These are phyloP conservation scores for Onygenales sp. DNA, from an alignment of 2,329 filamentous ascomycete species.

Conservation along the genomic window DNA sequence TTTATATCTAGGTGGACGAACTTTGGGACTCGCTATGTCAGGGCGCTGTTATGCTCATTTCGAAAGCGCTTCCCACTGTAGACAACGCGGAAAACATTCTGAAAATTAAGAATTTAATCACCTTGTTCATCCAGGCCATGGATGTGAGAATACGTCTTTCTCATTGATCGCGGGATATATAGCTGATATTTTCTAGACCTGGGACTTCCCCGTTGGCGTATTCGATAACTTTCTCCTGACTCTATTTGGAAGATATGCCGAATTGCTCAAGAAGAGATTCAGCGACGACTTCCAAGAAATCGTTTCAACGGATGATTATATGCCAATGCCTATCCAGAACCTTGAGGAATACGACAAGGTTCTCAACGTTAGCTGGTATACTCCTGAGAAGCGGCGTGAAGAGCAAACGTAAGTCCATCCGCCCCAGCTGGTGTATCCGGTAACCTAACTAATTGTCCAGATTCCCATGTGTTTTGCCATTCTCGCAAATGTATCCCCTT, in stretches of 20 bases:
- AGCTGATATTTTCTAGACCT: slow-evolving; percentile 49
- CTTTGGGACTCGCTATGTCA: slow-evolving; percentile 98
- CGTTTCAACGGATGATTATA: slow-evolving; percentile 91
- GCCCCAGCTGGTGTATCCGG: slow-evolving; percentile 1
- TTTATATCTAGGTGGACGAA: slow-evolving; percentile 67
- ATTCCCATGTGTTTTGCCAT: slow-evolving; percentile 91
- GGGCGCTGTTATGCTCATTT: slow-evolving; percentile 71
- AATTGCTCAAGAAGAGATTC: slow-evolving; percentile 80
- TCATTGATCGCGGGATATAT: not conserved
- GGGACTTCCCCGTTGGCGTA: slow-evolving; percentile 74
- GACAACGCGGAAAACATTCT: slow-evolving; percentile 79
- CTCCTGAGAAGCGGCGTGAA: slow-evolving; percentile 65
- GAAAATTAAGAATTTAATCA: slow-evolving; percentile 90
- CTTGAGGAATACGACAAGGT: slow-evolving; percentile 91
- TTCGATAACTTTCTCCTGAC: slow-evolving; percentile 80
- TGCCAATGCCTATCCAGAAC: slow-evolving; percentile 96
- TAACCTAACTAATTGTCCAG: slow-evolving; percentile 35
- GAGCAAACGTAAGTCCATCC: slow-evolving; percentile 56
- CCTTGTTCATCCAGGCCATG: slow-evolving; percentile 97
- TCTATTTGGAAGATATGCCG: slow-evolving; percentile 88
- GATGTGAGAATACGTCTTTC: slow-evolving; percentile 48
- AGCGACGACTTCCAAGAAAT: slow-evolving; percentile 94
- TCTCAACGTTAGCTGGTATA: slow-evolving; percentile 92
- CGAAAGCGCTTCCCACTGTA: slow-evolving; percentile 67
- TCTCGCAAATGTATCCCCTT: slow-evolving; percentile 97